phyloP scores from a whole-genome alignment of 345 rosid genomes.

The Murraya paniculata region DNA sequence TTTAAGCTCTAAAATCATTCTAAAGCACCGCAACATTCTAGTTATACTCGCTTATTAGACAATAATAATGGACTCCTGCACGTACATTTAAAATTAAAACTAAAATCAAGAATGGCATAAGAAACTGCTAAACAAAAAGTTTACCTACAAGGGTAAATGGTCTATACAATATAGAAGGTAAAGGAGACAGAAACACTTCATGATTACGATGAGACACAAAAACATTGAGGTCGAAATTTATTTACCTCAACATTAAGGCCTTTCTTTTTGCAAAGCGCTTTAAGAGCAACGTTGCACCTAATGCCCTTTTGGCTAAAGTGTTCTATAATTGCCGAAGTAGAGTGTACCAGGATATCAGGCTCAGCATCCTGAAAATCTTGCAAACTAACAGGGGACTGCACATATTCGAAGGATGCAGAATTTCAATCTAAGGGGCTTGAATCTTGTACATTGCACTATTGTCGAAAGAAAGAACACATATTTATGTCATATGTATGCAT shows the following conservation, averaged over 20 bases:
- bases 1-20: neutral
- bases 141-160: neutral
- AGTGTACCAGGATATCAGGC: conserved; percentile 74
- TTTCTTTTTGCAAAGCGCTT: conserved; percentile 89
- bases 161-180: neutral
- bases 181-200: neutral
- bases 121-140: neutral
- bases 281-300: conserved; percentile 56
- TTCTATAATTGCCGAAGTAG: conserved; percentile 61
- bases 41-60: neutral
- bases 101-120: neutral
- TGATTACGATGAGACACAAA: neutral
- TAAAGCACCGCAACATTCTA: neutral
- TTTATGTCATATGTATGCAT: neutral
- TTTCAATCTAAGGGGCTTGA: neutral
- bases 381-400: conserved; percentile 62
- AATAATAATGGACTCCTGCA: neutral
- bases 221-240: neutral
- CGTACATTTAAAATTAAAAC: neutral
- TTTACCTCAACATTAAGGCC: conserved; percentile 78
- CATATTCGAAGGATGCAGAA: conserved; percentile 23
- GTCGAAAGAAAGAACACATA: neutral
- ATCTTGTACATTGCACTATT: neutral
- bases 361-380: conserved; percentile 93
- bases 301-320: conserved; percentile 64